Evolutionary conservation across 2,329 filamentous ascomycete species (phyloP).

Genomic region (Hirsutella thompsonii): DNA sequence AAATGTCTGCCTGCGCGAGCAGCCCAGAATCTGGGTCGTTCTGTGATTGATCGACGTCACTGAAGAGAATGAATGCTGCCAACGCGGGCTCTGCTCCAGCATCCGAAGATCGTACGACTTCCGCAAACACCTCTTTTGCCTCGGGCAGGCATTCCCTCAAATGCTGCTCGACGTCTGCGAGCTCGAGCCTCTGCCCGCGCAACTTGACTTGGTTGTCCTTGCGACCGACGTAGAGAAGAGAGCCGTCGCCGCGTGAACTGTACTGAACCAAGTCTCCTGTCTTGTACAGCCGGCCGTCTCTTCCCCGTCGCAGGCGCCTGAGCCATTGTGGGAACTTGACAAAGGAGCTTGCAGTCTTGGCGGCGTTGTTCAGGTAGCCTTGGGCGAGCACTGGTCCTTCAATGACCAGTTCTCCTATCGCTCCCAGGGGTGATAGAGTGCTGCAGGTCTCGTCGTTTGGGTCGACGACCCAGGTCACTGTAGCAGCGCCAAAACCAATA

Average conservation of each 20-base stretch:
- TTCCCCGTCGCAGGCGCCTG: not conserved
- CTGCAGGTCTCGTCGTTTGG: slow-evolving; percentile 6
- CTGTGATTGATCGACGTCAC: not conserved
- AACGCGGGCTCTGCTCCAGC: not conserved
- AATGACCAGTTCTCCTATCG: slow-evolving; percentile 20
- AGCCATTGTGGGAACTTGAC: slow-evolving; percentile 12
- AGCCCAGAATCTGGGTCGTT: not conserved
- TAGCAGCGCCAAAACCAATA: slow-evolving; percentile 3
- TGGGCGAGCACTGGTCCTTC: slow-evolving; percentile 32
- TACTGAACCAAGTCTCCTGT: slow-evolving; percentile 10
- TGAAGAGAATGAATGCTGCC: slow-evolving; percentile 1
- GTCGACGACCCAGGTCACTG: slow-evolving; percentile 12
- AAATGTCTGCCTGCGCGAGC: not conserved
- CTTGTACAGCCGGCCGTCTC: slow-evolving; percentile 7
- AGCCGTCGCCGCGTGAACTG: slow-evolving; percentile 4
- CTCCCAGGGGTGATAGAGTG: slow-evolving; percentile 9
- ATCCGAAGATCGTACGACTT: slow-evolving; percentile 1
- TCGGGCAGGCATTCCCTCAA: not conserved
- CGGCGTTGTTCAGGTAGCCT: slow-evolving; percentile 31
- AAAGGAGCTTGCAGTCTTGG: slow-evolving; percentile 17
- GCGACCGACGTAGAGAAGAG: slow-evolving; percentile 7
- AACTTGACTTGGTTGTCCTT: slow-evolving; percentile 11
- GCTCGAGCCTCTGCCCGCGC: slow-evolving; percentile 10
- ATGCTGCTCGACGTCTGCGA: slow-evolving; percentile 9
- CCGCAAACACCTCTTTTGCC: slow-evolving; percentile 1